Evolutionary conservation across 441 rosid species (phyloP), one percentile per base, ranked within the genome.

Genomic region (Rhodomyrtus psidioides): DNA sequence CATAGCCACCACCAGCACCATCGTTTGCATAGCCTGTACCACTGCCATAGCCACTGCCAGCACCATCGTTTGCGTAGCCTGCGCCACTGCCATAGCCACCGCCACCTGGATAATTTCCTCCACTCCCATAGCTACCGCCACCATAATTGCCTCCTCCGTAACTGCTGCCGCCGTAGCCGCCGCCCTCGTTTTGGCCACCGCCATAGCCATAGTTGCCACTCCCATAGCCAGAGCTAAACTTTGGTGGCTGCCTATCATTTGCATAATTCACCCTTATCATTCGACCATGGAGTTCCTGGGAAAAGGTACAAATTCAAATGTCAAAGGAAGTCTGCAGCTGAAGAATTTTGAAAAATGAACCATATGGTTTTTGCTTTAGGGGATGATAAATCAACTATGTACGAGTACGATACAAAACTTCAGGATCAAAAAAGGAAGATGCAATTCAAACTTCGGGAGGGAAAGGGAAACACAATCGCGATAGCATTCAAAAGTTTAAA

Each of bases 221-320:
- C 3, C 82, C 82, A 24, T 82, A 82, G 49, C 84, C 59, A 82
- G 84, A 82, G 56, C 46, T 34, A 82, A 44, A 83, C 86, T 86
- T 86, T 56, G 89, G 91, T 17, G 84, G 60, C 74, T 92, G 84
- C 88, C 96, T 92, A 21, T 97, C 99, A 83, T 86, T 84, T 84
- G 99, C 99, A 92, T 89, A 95, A 88, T 93, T 93, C 86, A 97
- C 98, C 90, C 91, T 94, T 58, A 97, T 87, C 7, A 85, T 86
- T 84, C 98, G 94, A 27, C 99, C 99, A 88, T 93, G 92, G 82
- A 97, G 96, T 81, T 92, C 96, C 98, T 97, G 91, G 81, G 74
- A 17, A 84, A 53, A 28, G 19, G 15, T 23, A 30, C 56, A 26
- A 26, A 54, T 81, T 21, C 24, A 79, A 53, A 12, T 55, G 55